Evolutionary conservation across 1,284 basidiomycete genomes (phyloP).

Genomic region (Pyrrhoderma noxium): DNA sequence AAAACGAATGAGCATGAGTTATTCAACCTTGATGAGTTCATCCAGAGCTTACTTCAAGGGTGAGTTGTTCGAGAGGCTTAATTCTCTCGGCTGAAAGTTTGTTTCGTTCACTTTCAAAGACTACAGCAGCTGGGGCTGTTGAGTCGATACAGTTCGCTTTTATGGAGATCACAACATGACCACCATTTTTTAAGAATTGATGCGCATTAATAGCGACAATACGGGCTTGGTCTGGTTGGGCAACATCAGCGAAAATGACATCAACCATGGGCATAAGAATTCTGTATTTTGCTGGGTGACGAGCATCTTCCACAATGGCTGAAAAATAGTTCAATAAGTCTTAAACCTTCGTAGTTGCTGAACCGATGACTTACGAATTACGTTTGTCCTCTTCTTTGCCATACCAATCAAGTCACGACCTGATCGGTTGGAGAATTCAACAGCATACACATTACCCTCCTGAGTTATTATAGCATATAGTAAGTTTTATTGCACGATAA

Average conservation of each 20-base stretch:
- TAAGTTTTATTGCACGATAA: constrained; percentile 1
- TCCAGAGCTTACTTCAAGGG: constrained; percentile 47
- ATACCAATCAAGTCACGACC: constrained; percentile 98
- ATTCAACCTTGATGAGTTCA: background rate
- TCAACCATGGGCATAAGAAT: constrained; percentile 93
- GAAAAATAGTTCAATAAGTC: constrained; percentile 10
- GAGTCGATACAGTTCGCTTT: constrained; percentile 99
- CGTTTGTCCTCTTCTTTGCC: constrained; percentile 99
- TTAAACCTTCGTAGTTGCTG: no score
- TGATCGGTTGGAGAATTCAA: constrained; percentile 95
- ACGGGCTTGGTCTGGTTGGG: constrained; percentile 97
- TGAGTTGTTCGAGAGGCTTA: constrained; percentile 92
- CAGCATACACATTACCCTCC: constrained; percentile 97
- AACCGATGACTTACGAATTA: constrained; percentile 85
- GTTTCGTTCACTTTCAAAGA: constrained; percentile 89
- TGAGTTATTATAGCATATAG: constrained; percentile 27
- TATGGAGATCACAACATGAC: constrained; percentile 94
- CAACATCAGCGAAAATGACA: constrained; percentile 96
- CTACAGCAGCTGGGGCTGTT: constrained; percentile 81
- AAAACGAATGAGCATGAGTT: constrained; percentile 5
- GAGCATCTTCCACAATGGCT: constrained; percentile 98
- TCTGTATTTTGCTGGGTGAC: constrained; percentile 90
- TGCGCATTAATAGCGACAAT: constrained; percentile 92
- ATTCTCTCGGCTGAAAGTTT: constrained; percentile 75
- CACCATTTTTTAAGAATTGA: constrained; percentile 93